Evolutionary conservation across 805 yeast genomes (phyloP), one percentile per base, ranked within the genome.

Genomic region (Isabelozyma gotoi): DNA sequence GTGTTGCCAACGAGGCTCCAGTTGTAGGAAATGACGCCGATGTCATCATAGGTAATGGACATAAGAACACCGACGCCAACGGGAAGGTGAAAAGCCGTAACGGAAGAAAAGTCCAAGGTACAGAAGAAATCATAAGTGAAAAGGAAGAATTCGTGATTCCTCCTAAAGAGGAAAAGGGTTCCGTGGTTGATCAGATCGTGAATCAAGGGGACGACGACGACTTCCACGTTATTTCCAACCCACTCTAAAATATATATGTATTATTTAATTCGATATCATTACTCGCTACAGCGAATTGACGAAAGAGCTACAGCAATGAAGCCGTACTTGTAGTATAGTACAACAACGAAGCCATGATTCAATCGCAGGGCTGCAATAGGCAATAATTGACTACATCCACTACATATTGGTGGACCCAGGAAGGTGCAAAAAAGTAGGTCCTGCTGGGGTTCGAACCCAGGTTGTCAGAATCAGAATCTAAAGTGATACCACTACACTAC

Each of bases 1-100:
- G 77, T 2, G 58, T 70, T 44, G 77, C 75, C 33, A 71, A 71
- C 52, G 77, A 71, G 50, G 76, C 68, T 1, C 68, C 70, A 15
- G 44, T 69, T 1, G 77, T 71, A 1, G 76, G 76, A 6, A 66
- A 58, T 39, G 71, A 69, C 47, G 73, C 65, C 43, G 72, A 63
- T 20, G 40, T 49, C 43, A 38, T 57, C 14, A 48, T 56, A 14
- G 63, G 62, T 10, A 48, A 54, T 2, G 59, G 53, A 7, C 57
- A 56, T 32, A 45, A 49, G 19, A 43, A 47, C 16, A 41, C 46
- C 6, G 42, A 42, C 7, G 41, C 40, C 7, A 34, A 42, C 33
- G 29, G 34, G 31, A 29, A 43, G 37, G 19, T 16, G 19, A 19
- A 41, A 19, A 16, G 37, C 32, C 31, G 24, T 12, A 44, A 40